Conservation (phyloP, 1,139 yeast genomes). For the Groenewaldozyma sp. region DNA sequence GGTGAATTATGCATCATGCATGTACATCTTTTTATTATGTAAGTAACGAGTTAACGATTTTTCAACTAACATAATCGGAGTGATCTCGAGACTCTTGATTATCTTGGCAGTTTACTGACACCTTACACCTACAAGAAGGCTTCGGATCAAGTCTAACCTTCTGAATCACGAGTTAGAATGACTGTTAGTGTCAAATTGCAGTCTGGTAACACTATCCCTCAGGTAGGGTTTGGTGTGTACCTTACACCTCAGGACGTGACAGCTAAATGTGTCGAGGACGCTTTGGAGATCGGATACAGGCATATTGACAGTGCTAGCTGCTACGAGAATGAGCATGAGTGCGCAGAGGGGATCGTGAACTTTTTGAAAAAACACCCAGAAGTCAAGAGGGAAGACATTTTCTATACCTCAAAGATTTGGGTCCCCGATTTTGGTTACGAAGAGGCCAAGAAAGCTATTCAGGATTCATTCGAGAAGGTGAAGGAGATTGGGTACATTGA, state of each 20-base stretch:
- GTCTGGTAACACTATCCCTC: constrained; percentile 42
- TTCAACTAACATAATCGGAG: too few species aligned
- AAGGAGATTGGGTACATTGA: constrained; percentile 42
- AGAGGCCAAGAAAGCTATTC: constrained; percentile 46
- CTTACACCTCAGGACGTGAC: constrained; percentile 32
- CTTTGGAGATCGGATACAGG: constrained; percentile 57
- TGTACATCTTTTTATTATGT: too few species aligned
- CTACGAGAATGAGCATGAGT: constrained; percentile 51
- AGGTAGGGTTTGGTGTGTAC: constrained; percentile 53
- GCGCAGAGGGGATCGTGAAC: constrained; percentile 40
- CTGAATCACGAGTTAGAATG: too few species aligned
- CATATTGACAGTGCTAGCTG: constrained; percentile 56
- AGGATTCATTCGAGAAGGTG: constrained; percentile 39
- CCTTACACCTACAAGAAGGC: too few species aligned
- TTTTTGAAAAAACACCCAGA: constrained; percentile 34
- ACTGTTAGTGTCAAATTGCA: constrained; percentile 12
- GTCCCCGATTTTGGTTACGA: constrained; percentile 49
- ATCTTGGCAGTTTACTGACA: too few species aligned
- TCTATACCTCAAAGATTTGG: constrained; percentile 65
- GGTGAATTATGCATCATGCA: too few species aligned
- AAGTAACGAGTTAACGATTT: too few species aligned
- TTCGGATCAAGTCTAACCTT: too few species aligned
- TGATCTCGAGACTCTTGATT: too few species aligned
- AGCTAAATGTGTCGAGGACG: constrained; percentile 42
- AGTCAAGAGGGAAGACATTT: constrained; percentile 47